Evolutionary conservation across 2,329 filamentous ascomycete species (phyloP).

Genomic region (Paracoccidioides brasiliensis): DNA sequence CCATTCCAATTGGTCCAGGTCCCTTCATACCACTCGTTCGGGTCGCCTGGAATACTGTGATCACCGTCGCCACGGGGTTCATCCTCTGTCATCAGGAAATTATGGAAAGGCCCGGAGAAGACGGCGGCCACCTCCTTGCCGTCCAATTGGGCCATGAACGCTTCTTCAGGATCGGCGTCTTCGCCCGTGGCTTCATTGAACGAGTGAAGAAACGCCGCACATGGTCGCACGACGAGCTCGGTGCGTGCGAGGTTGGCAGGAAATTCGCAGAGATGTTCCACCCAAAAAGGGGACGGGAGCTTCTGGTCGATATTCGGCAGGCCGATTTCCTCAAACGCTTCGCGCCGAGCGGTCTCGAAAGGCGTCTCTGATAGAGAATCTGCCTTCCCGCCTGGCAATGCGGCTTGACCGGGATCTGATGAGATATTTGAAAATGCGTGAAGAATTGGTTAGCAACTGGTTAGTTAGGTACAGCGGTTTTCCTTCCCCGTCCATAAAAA

Average conservation of each 20-base stretch:
- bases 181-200: constrained; percentile 34
- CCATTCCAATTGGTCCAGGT: constrained; percentile 70
- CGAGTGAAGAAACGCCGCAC: constrained; percentile 63
- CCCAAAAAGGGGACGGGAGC: constrained; percentile 62
- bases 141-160: constrained; percentile 67
- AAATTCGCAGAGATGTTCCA: constrained; percentile 78
- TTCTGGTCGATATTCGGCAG: constrained; percentile 55
- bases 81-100: constrained; percentile 57
- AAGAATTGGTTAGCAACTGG: neutral
- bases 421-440: neutral
- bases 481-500: neutral
- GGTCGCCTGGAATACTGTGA: constrained; percentile 29
- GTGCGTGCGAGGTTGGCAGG: constrained; percentile 63
- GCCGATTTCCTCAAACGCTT: constrained; percentile 88
- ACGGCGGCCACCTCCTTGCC: constrained; percentile 87
- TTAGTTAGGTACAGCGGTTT: neutral
- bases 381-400: constrained; percentile 62
- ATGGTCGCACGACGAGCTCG: constrained; percentile 60
- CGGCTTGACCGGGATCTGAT: constrained; percentile 64
- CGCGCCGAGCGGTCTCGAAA: constrained; percentile 74
- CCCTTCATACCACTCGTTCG: constrained; percentile 71
- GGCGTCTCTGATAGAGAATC: constrained; percentile 42
- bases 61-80: constrained; percentile 34
- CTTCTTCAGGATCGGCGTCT: constrained; percentile 48
- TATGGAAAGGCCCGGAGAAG: constrained; percentile 77